Evolutionary conservation across 306 rosid species (phyloP).

Genomic region (Ochetophila trinervis): DNA sequence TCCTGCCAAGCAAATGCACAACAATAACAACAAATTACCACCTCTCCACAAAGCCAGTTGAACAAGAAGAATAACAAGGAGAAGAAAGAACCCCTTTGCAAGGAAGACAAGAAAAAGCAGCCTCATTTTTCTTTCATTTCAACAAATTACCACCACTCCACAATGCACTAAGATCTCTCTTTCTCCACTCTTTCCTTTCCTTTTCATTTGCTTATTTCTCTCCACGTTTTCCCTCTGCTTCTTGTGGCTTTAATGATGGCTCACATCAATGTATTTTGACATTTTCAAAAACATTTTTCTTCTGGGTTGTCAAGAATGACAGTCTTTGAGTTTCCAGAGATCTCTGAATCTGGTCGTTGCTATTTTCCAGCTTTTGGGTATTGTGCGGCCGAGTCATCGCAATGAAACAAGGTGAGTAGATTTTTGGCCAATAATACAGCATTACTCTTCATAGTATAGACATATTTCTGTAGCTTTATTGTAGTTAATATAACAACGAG

Average conservation of each 20-base stretch:
- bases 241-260: constrained; percentile 30
- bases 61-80: constrained; percentile 3
- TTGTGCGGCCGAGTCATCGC: constrained; percentile 26
- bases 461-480: background rate
- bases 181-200: constrained; percentile 18
- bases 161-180: constrained; percentile 42
- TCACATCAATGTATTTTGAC: constrained; percentile 28
- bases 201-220: constrained; percentile 13
- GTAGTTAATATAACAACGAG: background rate
- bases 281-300: constrained; percentile 14
- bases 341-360: constrained; percentile 24
- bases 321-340: background rate
- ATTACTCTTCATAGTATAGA: background rate
- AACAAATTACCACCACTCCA: no score
- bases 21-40: constrained; percentile 1
- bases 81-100: constrained; percentile 9
- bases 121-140: background rate
- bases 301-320: constrained; percentile 35
- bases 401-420: constrained; percentile 50
- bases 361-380: constrained; percentile 29
- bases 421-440: background rate
- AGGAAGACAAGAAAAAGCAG: background rate
- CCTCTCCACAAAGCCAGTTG: background rate
- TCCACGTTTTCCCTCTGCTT: constrained; percentile 25
- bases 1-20: constrained; percentile 11